Conservation (phyloP, 768 basidiomycete genomes). For the Suillus subluteus region DNA sequence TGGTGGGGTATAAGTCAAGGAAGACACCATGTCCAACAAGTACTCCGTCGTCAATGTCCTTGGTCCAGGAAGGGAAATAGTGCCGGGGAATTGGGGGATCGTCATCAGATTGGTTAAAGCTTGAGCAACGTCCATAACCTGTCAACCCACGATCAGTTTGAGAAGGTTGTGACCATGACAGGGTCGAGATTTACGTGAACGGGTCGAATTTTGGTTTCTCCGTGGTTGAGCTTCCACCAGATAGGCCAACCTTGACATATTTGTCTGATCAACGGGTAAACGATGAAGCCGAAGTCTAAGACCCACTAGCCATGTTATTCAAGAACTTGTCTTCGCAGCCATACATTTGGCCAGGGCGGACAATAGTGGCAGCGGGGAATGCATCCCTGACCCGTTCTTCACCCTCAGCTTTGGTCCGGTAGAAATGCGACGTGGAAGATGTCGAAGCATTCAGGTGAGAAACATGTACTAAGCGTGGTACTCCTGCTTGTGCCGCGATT, state of each 20-base stretch:
- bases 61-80: conserved; percentile 86
- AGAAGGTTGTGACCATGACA: conserved; percentile 22
- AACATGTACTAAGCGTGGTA: conserved; percentile 88
- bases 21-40: conserved; percentile 74
- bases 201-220: conserved; percentile 84
- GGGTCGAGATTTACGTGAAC: conserved; percentile 68
- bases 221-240: conserved; percentile 93
- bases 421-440: conserved; percentile 79
- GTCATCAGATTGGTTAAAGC: conserved; percentile 79
- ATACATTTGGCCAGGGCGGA: conserved; percentile 83
- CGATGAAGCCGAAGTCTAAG: conserved; percentile 12
- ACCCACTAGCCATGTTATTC: conserved; percentile 89
- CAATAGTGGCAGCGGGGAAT: conserved; percentile 86
- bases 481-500: conserved; percentile 75
- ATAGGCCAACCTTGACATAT: conserved; percentile 76
- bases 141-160: conserved; percentile 17
- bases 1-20: conserved; percentile 77
- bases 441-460: conserved; percentile 92
- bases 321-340: conserved; percentile 96
- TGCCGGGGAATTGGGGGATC: conserved; percentile 63
- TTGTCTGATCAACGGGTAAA: conserved; percentile 18
- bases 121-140: conserved; percentile 95
- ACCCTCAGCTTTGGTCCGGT: conserved; percentile 87
- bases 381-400: conserved; percentile 84
- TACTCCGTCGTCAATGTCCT: conserved; percentile 83